These are phyloP conservation scores for Chaetomium globosum DNA, from an alignment of 2,329 filamentous ascomycete genomes.

Conservation along the genomic window DNA sequence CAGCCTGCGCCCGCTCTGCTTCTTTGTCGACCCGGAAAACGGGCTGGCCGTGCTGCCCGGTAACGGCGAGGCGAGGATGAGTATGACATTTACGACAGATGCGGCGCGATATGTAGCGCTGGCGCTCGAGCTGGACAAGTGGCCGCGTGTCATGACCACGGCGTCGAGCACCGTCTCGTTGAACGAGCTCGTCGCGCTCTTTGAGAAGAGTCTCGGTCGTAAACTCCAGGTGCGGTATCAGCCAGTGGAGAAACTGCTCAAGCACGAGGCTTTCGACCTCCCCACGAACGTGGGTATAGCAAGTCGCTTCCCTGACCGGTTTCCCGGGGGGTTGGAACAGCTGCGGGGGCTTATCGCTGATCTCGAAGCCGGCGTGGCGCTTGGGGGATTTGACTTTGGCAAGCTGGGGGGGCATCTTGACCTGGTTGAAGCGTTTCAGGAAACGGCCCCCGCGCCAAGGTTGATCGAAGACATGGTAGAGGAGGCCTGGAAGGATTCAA, in stretches of 20 bases:
- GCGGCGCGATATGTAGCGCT: neutral
- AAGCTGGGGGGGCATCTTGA: neutral
- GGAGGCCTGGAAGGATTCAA: neutral
- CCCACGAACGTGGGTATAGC: neutral
- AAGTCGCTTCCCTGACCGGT: neutral
- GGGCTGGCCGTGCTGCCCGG: slow-evolving; percentile 1
- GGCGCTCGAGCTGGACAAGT: slow-evolving; percentile 1
- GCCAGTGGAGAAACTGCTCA: slow-evolving; percentile 1
- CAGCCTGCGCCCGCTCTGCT: slow-evolving; percentile 1
- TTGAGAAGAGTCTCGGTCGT: slow-evolving; percentile 2
- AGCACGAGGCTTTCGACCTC: neutral
- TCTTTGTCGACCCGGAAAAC: slow-evolving; percentile 2
- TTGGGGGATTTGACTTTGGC: slow-evolving; percentile 3
- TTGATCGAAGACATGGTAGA: neutral
- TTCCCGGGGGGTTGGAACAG: neutral
- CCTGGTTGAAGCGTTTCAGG: slow-evolving; percentile 4
- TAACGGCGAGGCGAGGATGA: neutral
- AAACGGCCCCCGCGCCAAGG: neutral
- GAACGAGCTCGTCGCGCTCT: slow-evolving; percentile 1
- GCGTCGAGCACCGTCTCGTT: slow-evolving; percentile 4
- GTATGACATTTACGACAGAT: neutral
- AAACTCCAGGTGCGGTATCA: slow-evolving; percentile 1
- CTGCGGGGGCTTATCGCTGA: slow-evolving; percentile 4
- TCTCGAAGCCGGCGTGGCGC: slow-evolving; percentile 1
- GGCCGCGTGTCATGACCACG: slow-evolving; percentile 2